Conservation (phyloP, 768 basidiomycete species). For the Naganishia vishniacii region DNA sequence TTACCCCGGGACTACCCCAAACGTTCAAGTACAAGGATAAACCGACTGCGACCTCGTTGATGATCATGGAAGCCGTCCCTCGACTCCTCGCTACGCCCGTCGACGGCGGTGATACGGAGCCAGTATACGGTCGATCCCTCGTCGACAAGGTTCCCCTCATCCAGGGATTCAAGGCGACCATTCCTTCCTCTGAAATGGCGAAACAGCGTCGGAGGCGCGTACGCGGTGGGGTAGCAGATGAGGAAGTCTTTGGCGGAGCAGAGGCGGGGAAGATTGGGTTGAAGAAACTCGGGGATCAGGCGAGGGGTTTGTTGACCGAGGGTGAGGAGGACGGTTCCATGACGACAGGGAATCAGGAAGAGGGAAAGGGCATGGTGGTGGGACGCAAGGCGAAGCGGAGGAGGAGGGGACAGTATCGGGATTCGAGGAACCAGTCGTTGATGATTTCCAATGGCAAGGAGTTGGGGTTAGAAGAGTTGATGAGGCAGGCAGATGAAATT, state of each 20-base stretch:
- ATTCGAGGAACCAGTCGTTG: constrained; percentile 54
- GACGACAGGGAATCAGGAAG: constrained; percentile 9
- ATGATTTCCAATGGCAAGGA: constrained; percentile 47
- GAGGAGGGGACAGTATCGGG: constrained; percentile 37
- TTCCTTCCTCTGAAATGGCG: constrained; percentile 78
- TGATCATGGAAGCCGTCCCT: constrained; percentile 46
- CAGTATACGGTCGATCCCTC: constrained; percentile 18
- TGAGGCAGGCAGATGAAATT: constrained; percentile 78
- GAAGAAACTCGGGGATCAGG: constrained; percentile 70
- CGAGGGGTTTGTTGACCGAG: constrained; percentile 64
- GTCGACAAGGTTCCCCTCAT: constrained; percentile 53
- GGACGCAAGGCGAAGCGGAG: constrained; percentile 57
- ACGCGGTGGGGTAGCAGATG: constrained; percentile 52
- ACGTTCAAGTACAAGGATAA: constrained; percentile 16
- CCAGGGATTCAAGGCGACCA: constrained; percentile 88
- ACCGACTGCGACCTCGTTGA: constrained; percentile 43
- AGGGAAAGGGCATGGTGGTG: constrained; percentile 51
- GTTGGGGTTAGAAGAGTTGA: constrained; percentile 76
- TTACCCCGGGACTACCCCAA: constrained; percentile 13
- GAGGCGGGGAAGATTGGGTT: constrained; percentile 70
- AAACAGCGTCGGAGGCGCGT: constrained; percentile 70
- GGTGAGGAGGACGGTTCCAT: constrained; percentile 51
- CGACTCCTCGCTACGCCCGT: constrained; percentile 27
- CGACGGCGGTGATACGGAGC: neutral
- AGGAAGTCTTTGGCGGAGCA: no score